Evolutionary conservation across 305 asterid species (phyloP), one percentile per base, ranked within the genome.

Genomic region (Striga hermonthica): DNA sequence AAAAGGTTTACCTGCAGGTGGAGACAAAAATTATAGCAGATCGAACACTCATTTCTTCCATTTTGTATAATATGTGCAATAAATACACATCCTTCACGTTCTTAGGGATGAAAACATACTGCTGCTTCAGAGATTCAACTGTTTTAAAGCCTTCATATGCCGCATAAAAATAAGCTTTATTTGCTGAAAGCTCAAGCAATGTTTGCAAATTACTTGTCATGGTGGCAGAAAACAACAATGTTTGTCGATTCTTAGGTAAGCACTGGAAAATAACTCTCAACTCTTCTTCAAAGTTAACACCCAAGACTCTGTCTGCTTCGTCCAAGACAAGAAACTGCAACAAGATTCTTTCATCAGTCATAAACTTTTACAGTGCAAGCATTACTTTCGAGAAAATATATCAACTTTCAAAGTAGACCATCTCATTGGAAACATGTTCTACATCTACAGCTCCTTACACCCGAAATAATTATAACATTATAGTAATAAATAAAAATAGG

Each of bases 271-370:
- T 83, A 66, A 72, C 89, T 73, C 86, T 81, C 52, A 93, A 79
- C 64, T 88, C 99, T 44, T 68, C 86, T 80, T 88, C 97, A 80
- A 93, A 93, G 70, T 88, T 90, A 52, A 80, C 90, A 56, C 88
- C 96, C 71, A 93, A 76, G 57, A 93, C 84, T 73, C 95, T 84
- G 80, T 93, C 99, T 47, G 99, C 99, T 83, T 93, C 99, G 79
- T 93, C 99, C 79, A 93, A 73, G 22, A 93, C 97, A 57, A 93
- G 72, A 79, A 90, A 93, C 98, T 92, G 88, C 74, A 86, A 79
- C 15, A 76, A 52, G 45, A 60, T 39, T 63, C 43, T 41, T n/a
- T 22, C 31, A 22, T 22, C 31, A 22, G 31, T 2, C 63, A 66
- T 12, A 67, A 37, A 68, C 68, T 14, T 57, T 2, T 45, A 44